A percentile compares a stretch with the other conserved stretches of the same genome.
Conservation (phyloP, 176 grass and related monocot genomes). For the Oryza brachyantha region DNA sequence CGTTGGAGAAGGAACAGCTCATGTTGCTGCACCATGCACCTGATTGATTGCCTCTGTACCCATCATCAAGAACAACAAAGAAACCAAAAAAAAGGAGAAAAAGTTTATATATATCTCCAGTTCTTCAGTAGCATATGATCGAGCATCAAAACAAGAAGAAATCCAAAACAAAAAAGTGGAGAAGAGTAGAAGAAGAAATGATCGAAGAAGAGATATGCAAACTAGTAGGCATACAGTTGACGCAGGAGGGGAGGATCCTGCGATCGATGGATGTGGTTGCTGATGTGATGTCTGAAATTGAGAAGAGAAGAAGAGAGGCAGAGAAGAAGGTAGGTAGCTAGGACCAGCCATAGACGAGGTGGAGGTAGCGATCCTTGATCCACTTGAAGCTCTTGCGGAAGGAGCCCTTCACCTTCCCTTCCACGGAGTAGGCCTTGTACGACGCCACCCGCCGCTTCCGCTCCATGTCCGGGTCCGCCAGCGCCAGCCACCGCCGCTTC, state of each 20-base stretch:
- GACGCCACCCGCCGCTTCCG: constrained; percentile 76
- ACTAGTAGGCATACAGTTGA: background rate
- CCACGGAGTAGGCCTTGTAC: constrained; percentile 77
- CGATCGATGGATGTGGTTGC: background rate
- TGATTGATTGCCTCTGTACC: background rate
- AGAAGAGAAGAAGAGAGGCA: background rate
- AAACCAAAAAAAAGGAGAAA: background rate
- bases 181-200: background rate
- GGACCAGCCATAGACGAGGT: constrained; percentile 63
- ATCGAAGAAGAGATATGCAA: background rate
- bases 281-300: background rate
- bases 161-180: background rate
- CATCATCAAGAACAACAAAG: background rate
- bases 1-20: background rate
- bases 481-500: constrained; percentile 49
- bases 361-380: constrained; percentile 73
- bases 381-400: constrained; percentile 82
- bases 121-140: constrained; percentile 7
- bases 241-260: background rate
- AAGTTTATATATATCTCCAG: background rate
- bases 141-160: background rate
- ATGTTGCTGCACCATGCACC: background rate
- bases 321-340: background rate
- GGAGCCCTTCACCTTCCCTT: constrained; percentile 80
- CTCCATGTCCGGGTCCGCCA: constrained; percentile 70